phyloP scores from a whole-genome alignment of 2,329 filamentous ascomycete genomes.

The Massarina eburnea region DNA sequence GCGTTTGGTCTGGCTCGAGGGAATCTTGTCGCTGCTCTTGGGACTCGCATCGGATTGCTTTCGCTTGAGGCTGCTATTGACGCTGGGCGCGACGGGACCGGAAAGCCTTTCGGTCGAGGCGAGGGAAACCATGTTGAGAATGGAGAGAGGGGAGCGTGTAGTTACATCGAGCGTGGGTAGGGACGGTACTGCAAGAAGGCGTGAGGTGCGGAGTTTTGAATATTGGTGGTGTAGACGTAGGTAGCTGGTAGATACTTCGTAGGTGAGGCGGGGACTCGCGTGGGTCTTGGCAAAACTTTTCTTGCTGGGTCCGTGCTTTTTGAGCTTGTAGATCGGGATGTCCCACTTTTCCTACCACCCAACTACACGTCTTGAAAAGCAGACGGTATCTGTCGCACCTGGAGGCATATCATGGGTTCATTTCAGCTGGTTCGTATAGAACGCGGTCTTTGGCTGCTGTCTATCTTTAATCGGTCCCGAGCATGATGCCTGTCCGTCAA shows the following conservation, averaged over 20 bases:
- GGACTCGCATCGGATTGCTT: conserved; percentile 34
- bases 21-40: conserved; percentile 39
- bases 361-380: no score
- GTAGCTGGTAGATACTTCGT: conserved; percentile 6
- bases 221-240: conserved; percentile 1
- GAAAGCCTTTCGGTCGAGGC: conserved; percentile 31
- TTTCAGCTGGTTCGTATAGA: no score
- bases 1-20: conserved; percentile 45
- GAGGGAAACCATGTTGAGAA: conserved; percentile 43
- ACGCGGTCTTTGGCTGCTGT: no score
- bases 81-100: conserved; percentile 31
- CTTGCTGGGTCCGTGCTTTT: no score
- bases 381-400: no score
- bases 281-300: conserved; percentile 13
- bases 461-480: no score
- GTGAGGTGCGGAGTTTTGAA: background rate
- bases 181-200: background rate
- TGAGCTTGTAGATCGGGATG: conserved; percentile 16
- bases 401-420: no score
- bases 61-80: conserved; percentile 41
- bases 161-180: conserved; percentile 31
- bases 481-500: no score
- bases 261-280: conserved; percentile 16
- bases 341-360: no score
- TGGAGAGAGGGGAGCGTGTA: conserved; percentile 5